Percentiles rank a stretch among this genome's conserved stretches.
Conservation (phyloP, 192 early-diverging fungal species). For the Thoreauomyces humboldtii region DNA sequence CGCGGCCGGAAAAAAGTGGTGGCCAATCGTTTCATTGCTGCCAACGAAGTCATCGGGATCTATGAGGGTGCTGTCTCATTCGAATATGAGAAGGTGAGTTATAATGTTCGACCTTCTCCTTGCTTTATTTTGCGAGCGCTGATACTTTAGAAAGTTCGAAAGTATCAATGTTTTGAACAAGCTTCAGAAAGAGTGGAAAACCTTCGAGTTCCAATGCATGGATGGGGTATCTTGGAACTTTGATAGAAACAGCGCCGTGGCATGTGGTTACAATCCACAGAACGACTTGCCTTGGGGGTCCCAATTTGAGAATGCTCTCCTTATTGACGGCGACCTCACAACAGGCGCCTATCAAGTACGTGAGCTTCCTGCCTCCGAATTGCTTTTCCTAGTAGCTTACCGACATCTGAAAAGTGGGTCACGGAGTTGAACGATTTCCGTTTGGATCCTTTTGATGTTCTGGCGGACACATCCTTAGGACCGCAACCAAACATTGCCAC, state of each 20-base stretch:
- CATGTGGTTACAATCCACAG: background rate
- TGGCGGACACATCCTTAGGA: background rate
- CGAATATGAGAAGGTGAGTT: constrained; percentile 20
- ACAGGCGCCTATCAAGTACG: background rate
- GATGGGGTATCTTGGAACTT: background rate
- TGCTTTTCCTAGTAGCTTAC: no score
- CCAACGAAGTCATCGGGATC: constrained; percentile 21
- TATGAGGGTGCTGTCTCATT: constrained; percentile 14
- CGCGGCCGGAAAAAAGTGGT: constrained; percentile 9
- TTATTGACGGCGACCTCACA: background rate
- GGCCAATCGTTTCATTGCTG: background rate
- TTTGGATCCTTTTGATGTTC: constrained; percentile 8
- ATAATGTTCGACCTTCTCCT: background rate
- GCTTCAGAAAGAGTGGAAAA: constrained; percentile 6
- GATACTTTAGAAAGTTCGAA: no score
- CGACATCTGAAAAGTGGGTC: constrained; percentile 15
- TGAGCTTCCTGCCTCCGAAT: no score
- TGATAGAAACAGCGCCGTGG: background rate
- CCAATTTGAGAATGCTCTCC: background rate
- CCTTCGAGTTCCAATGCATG: background rate
- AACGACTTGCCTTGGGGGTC: no score
- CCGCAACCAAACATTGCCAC: background rate
- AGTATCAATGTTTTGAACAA: constrained; percentile 4
- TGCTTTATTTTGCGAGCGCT: no score
- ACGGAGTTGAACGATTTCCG: constrained; percentile 25